Evolutionary conservation across 2,329 filamentous ascomycete genomes (phyloP), one percentile per base, ranked within the genome.

Genomic region (Albophoma yamanashiensis): DNA sequence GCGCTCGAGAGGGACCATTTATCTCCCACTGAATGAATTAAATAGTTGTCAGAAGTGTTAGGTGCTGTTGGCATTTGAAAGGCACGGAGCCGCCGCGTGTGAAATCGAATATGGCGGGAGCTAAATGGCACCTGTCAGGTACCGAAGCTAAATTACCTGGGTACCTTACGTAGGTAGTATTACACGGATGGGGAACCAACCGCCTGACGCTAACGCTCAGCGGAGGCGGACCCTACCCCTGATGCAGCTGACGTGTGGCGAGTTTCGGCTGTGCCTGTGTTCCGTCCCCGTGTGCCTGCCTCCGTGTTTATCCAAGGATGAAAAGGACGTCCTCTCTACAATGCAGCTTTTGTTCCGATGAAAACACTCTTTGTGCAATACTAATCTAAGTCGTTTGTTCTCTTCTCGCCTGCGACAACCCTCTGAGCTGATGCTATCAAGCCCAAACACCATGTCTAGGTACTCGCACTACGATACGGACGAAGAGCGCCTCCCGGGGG

Each of bases 401-500:
- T 17, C 45, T 31, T 9, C 25, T 31, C 15, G 9, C 45, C 25
- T 20, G 14, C 15, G 9, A 50, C 8, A 4, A 9, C 39, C 15
- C 2, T 40, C 39, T 20, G 17, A 40, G 40, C 40, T 3, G 20
- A 43, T 4, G 4, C 11, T 14, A 15, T 12, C 11, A 4, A 9
- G 20, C 31, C 1, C 11, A 14, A 25, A 14, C 31, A 55, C 2
- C 31, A 55, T 55, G 50, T 22, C 50, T 6, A 75, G 75, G 61
- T 77, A 70, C 65, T 74, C 76, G 25, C 71, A 69, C 59, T 75
- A 76, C 66, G 76, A 79, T 59, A 71, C 73, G 6, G 82, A 84
- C 63, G 74, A 78, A 27, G 74, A 79, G 60, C 79, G 82, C 52
- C 76, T 85, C 20, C 82, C 82, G 3, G 73, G 78, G 47, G 82